Evolutionary conservation across 176 grass and related monocot species (phyloP).

Genomic region (Oryza coarctata): DNA sequence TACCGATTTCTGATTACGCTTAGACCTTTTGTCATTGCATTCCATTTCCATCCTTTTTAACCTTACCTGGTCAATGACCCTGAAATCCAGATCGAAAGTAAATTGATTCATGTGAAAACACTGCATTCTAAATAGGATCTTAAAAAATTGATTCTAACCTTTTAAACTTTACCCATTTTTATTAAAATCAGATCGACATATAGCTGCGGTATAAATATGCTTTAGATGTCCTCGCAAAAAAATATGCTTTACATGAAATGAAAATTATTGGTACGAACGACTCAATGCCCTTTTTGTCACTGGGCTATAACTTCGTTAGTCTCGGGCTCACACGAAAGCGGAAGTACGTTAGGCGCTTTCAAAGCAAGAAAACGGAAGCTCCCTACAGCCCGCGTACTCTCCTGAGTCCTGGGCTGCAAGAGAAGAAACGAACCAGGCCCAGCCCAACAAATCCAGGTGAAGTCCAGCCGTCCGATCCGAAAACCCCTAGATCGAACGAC

Average conservation of each 20-base stretch:
- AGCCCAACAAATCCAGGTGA: neutral
- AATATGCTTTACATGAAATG: neutral
- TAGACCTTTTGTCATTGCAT: neutral
- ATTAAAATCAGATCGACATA: neutral
- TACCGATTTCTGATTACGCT: neutral
- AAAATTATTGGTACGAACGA: neutral
- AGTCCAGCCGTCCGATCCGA: constrained; percentile 19
- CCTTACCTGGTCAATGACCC: neutral
- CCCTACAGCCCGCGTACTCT: too few species aligned
- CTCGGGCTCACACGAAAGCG: too few species aligned
- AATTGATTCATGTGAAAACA: neutral
- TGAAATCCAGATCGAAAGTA: neutral
- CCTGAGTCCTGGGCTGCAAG: neutral
- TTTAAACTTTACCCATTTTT: neutral
- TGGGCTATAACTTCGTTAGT: too few species aligned
- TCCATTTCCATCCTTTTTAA: neutral
- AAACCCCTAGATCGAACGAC: constrained; percentile 49
- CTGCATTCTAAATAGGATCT: neutral
- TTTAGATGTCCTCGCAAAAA: too few species aligned
- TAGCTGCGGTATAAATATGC: neutral
- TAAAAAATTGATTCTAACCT: too few species aligned
- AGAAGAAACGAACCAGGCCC: neutral
- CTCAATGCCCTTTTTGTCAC: neutral
- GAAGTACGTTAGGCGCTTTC: too few species aligned
- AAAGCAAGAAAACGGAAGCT: neutral